Conservation (phyloP, 768 basidiomycete species). For the Macrolepiota fuliginosa region DNA sequence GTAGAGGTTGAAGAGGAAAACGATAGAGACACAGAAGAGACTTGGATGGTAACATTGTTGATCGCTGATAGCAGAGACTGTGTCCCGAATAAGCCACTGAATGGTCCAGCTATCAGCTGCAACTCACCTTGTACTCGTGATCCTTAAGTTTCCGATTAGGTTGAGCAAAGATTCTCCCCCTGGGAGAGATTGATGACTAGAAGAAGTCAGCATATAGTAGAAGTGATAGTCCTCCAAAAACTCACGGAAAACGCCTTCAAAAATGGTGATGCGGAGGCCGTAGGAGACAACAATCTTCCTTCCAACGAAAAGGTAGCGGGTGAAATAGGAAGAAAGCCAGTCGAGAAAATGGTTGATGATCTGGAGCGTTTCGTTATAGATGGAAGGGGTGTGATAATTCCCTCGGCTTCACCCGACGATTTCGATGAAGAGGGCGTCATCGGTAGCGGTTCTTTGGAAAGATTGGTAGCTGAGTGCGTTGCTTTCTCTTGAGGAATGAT, state of each 20-base stretch:
- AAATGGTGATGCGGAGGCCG: constrained; percentile 33
- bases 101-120: background rate
- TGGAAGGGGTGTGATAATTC: background rate
- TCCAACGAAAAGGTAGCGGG: constrained; percentile 8
- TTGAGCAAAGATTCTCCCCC: constrained; percentile 34
- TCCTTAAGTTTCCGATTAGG: constrained; percentile 39
- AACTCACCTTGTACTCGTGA: constrained; percentile 34
- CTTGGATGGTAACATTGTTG: constrained; percentile 36
- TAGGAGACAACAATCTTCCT: constrained; percentile 21
- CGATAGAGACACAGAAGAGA: constrained; percentile 47
- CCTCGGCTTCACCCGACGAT: constrained; percentile 13
- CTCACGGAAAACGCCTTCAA: constrained; percentile 44
- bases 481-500: constrained; percentile 2
- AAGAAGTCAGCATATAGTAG: constrained; percentile 1
- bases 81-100: background rate
- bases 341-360: constrained; percentile 10
- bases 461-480: background rate
- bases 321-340: constrained; percentile 16
- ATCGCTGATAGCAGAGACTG: constrained; percentile 50
- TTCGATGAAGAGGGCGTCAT: constrained; percentile 3
- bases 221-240: constrained; percentile 6
- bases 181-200: constrained; percentile 48
- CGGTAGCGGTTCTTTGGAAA: background rate
- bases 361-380: constrained; percentile 1
- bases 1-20: constrained; percentile 28